Conservation (phyloP, 768 basidiomycete species). For the Agrocybe chaxingu region DNA sequence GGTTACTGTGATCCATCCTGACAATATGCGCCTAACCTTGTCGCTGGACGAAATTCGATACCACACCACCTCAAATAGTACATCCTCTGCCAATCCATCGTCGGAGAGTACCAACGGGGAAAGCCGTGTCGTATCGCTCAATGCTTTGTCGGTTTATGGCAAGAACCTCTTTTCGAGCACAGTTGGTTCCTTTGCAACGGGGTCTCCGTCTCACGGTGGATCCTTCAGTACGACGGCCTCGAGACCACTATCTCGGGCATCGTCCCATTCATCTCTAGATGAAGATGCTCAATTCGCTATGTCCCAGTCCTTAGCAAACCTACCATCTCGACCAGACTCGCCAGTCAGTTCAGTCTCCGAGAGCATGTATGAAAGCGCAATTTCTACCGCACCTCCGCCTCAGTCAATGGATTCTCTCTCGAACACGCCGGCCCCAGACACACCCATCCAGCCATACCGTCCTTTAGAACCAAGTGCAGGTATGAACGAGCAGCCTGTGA, state of each 20-base stretch:
- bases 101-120: conserved; percentile 19
- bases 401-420: neutral
- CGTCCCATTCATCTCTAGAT: conserved; percentile 61
- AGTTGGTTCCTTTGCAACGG: conserved; percentile 6
- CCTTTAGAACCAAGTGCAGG: neutral
- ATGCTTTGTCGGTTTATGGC: conserved; percentile 53
- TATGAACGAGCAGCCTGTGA: neutral
- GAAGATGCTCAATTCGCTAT: conserved; percentile 63
- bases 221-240: conserved; percentile 24
- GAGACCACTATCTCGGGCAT: conserved; percentile 40
- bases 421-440: too few species aligned
- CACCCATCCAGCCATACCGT: too few species aligned
- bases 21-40: conserved; percentile 58
- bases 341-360: conserved; percentile 47
- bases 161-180: conserved; percentile 6
- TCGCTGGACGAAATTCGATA: conserved; percentile 58
- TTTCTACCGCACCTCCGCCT: conserved; percentile 31
- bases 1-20: conserved; percentile 67
- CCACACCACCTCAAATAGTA: conserved; percentile 35
- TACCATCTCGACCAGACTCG: conserved; percentile 49
- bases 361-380: conserved; percentile 79
- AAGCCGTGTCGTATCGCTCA: conserved; percentile 50
- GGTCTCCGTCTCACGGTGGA: conserved; percentile 16
- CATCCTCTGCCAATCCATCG: neutral
- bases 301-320: conserved; percentile 69